Conservation (phyloP, 164 flowering plant species). For the Berberis thunbergii region DNA sequence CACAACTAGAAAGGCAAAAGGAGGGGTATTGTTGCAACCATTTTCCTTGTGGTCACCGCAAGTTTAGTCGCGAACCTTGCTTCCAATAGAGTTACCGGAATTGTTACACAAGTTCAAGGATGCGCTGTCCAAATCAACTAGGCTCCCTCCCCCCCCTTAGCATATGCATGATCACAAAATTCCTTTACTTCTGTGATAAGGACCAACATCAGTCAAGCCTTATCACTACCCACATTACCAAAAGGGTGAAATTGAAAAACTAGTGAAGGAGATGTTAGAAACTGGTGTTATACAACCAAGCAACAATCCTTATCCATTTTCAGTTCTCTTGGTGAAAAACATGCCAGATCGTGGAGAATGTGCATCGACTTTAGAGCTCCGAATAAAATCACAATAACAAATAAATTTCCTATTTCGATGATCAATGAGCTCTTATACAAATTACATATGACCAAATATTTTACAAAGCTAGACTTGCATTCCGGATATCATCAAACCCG, state of each 20-base stretch:
- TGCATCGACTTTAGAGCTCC: neutral
- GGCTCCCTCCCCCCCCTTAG: neutral
- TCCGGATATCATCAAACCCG: neutral
- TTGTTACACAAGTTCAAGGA: neutral
- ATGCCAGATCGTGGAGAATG: neutral
- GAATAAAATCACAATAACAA: neutral
- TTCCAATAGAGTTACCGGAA: neutral
- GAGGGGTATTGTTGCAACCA: neutral
- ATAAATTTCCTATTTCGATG: neutral
- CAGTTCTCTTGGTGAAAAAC: neutral
- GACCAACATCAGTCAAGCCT: neutral
- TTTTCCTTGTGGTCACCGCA: neutral
- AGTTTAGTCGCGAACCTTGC: neutral
- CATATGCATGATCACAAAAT: neutral
- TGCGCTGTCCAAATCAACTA: neutral
- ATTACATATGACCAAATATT: neutral
- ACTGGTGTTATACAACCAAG: neutral
- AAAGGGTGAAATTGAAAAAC: neutral
- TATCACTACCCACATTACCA: conserved; percentile 1
- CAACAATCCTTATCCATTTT: neutral
- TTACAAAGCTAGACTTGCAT: neutral
- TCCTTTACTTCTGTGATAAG: neutral
- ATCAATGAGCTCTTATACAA: neutral
- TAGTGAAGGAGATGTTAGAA: neutral
- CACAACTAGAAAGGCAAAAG: neutral